Conservation (phyloP, 768 basidiomycete species). For the Mycena rosella region DNA sequence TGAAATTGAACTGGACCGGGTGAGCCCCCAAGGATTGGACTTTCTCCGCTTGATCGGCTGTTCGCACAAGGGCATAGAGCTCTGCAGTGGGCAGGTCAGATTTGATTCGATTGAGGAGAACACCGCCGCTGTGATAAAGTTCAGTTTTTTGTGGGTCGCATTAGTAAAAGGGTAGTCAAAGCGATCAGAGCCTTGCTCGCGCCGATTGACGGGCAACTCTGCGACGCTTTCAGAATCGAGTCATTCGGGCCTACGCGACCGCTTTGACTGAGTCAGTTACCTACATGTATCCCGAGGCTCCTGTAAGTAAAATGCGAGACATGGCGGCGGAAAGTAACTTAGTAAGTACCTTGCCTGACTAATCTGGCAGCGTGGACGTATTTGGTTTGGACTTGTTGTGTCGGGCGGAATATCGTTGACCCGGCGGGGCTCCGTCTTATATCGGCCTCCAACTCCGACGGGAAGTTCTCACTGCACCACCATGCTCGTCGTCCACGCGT, state of each 20-base stretch:
- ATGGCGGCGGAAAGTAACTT: too few relatives aligned
- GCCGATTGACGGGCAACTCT: too few relatives aligned
- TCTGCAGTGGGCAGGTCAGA: slow-evolving; percentile 2
- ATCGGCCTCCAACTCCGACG: neutral
- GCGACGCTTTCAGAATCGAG: too few relatives aligned
- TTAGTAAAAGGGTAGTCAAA: too few relatives aligned
- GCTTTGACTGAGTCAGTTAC: too few relatives aligned
- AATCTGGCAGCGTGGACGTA: too few relatives aligned
- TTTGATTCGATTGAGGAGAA: slow-evolving; percentile 14
- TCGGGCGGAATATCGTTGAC: neutral
- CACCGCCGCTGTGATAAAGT: neutral
- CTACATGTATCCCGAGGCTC: slow-evolving; percentile 31
- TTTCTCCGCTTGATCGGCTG: slow-evolving; percentile 17
- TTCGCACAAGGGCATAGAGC: slow-evolving; percentile 26
- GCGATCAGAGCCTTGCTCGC: too few relatives aligned
- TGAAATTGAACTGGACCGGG: slow-evolving; percentile 19
- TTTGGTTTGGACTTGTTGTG: neutral
- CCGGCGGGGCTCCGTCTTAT: neutral
- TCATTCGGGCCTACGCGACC: too few relatives aligned
- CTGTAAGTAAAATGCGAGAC: slow-evolving; percentile 16
- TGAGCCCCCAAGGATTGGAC: slow-evolving; percentile 13
- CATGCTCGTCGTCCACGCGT: slow-evolving; percentile 30
- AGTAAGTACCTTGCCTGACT: too few relatives aligned
- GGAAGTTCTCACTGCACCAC: slow-evolving; percentile 20
- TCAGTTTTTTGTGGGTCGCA: too few relatives aligned